Evolutionary conservation across 345 rosid species (phyloP).

Genomic region (Populus euphratica): DNA sequence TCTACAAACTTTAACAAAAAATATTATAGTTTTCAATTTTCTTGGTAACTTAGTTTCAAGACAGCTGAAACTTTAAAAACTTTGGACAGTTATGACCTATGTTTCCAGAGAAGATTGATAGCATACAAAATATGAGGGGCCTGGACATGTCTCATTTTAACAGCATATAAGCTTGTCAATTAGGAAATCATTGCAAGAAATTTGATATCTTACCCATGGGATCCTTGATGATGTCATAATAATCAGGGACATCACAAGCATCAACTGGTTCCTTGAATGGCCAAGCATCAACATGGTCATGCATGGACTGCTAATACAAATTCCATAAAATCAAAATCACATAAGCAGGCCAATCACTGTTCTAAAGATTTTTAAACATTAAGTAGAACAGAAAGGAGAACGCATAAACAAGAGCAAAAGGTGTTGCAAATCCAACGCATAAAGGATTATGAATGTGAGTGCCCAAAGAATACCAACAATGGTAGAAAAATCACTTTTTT

Average conservation of each 20-base stretch:
- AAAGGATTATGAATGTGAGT: neutral
- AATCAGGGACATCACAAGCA: slow-evolving; percentile 93
- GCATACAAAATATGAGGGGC: neutral
- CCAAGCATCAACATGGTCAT: slow-evolving; percentile 96
- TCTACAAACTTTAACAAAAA: neutral
- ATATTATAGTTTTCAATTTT: neutral
- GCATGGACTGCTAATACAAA: slow-evolving; percentile 60
- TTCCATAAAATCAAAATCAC: neutral
- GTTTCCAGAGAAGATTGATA: neutral
- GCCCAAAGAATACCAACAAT: neutral
- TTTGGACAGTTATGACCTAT: neutral
- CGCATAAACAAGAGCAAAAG: neutral
- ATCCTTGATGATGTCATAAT: slow-evolving; percentile 94
- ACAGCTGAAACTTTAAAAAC: too few species aligned
- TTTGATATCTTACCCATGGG: slow-evolving; percentile 74
- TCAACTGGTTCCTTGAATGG: slow-evolving; percentile 98
- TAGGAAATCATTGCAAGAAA: neutral
- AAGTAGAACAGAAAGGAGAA: neutral
- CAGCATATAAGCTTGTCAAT: neutral
- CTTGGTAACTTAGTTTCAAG: neutral
- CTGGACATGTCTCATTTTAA: neutral
- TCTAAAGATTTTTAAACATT: neutral
- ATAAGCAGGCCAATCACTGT: neutral
- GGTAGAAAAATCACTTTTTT: neutral
- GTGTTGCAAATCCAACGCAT: neutral